Percentiles rank a stretch among this genome's conserved stretches.
Conservation (phyloP, 148 eudicot genomes). For the Selenicereus undatus region DNA sequence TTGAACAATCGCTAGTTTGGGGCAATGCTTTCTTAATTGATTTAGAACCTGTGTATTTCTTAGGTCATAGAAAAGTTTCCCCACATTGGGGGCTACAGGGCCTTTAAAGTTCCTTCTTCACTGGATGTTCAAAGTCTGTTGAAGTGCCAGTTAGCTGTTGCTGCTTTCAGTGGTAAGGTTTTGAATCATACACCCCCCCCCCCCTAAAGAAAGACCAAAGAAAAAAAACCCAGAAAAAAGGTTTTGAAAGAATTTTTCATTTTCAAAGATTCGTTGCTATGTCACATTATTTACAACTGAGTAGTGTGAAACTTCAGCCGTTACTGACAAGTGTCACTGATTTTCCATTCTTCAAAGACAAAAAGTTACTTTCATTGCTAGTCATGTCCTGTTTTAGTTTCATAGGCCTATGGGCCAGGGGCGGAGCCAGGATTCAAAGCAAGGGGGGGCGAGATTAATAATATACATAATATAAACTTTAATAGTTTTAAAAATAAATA, state of each 20-base stretch:
- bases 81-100: constrained; percentile 64
- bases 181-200: not conserved
- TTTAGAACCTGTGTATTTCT: not conserved
- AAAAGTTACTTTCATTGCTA: not conserved
- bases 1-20: not conserved
- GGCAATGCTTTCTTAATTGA: not conserved
- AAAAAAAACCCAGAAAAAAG: not conserved
- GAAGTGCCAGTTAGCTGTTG: constrained; percentile 82
- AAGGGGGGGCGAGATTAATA: too few species aligned
- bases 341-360: not conserved
- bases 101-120: constrained; percentile 51
- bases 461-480: too few species aligned
- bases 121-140: constrained; percentile 53
- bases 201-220: not conserved
- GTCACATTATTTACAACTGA: not conserved
- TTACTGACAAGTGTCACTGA: not conserved
- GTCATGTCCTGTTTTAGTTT: not conserved
- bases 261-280: not conserved
- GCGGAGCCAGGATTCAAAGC: too few species aligned
- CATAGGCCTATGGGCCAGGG: too few species aligned
- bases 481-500: too few species aligned
- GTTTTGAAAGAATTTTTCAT: not conserved
- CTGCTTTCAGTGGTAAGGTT: constrained; percentile 60
- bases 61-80: constrained; percentile 93
- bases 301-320: not conserved